Percentiles rank a stretch among this genome's conserved stretches.
Evolutionary conservation across 176 grass and related monocot species (phyloP).

Genomic region (Olyra latifolia): DNA sequence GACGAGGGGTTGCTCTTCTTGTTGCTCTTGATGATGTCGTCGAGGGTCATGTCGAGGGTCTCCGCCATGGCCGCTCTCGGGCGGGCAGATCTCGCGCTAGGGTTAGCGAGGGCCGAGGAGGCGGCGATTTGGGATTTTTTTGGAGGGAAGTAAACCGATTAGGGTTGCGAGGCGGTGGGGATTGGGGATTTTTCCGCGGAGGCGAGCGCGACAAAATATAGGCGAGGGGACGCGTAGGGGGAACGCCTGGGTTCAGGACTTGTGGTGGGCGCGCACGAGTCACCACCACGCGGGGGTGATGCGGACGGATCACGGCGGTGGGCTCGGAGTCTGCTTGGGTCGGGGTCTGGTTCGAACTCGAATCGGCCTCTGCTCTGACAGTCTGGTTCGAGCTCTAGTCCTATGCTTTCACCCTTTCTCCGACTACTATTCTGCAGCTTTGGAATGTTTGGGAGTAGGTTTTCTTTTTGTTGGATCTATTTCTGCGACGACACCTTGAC

Average conservation of each 20-base stretch:
- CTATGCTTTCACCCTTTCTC: neutral
- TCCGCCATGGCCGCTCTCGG: conserved; percentile 59
- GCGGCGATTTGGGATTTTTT: conserved; percentile 17
- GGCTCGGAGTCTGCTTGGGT: neutral
- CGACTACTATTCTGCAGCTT: neutral
- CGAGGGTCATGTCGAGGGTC: conserved; percentile 87
- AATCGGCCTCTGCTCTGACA: neutral
- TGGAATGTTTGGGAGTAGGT: neutral
- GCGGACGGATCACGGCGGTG: neutral
- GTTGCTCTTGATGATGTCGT: conserved; percentile 98
- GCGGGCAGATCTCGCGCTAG: conserved; percentile 33
- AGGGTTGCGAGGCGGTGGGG: conserved; percentile 33
- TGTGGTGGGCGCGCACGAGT: neutral
- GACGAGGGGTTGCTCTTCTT: conserved; percentile 71
- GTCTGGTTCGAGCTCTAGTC: neutral
- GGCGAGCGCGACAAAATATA: conserved; percentile 23
- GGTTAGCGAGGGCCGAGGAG: neutral
- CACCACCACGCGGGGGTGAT: conserved; percentile 9
- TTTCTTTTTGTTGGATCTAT: neutral
- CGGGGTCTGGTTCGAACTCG: neutral
- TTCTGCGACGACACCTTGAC: neutral
- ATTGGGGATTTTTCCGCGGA: conserved; percentile 27
- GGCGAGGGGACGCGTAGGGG: conserved; percentile 30
- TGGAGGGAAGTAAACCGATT: neutral
- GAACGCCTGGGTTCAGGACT: conserved; percentile 24